Evolutionary conservation across 139 green algal species (phyloP).

Genomic region (Asterochloris sp.): DNA sequence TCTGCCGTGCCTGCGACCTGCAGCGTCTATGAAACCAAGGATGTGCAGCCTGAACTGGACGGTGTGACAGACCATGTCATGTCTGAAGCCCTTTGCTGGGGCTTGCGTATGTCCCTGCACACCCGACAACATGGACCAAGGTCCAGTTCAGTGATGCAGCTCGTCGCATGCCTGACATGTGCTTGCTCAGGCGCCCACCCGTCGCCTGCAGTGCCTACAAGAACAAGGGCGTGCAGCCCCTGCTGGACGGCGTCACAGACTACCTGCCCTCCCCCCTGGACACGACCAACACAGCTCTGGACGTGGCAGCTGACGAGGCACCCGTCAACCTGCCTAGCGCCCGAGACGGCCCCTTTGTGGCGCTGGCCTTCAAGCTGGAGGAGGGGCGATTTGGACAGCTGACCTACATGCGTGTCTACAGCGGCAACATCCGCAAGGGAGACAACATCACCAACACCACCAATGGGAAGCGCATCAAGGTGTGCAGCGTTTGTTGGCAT

Average conservation of each 20-base stretch:
- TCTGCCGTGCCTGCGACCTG: too few species aligned
- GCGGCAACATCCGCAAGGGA: conserved; percentile 77
- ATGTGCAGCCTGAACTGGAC: too few species aligned
- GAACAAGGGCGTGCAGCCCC: conserved; percentile 66
- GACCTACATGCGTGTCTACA: conserved; percentile 97
- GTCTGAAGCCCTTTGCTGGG: too few species aligned
- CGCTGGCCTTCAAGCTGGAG: conserved; percentile 98
- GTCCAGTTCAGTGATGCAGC: too few species aligned
- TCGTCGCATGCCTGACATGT: too few species aligned
- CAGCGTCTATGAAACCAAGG: too few species aligned
- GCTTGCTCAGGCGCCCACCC: too few species aligned
- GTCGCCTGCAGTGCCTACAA: conserved; percentile 44
- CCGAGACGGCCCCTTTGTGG: conserved; percentile 54
- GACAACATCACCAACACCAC: conserved; percentile 76
- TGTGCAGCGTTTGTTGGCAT: neutral
- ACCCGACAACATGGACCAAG: too few species aligned
- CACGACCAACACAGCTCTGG: conserved; percentile 70
- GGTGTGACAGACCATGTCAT: too few species aligned
- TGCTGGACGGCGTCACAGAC: conserved; percentile 86
- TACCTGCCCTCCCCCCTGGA: conserved; percentile 88
- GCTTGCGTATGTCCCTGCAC: too few species aligned
- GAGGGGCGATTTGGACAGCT: conserved; percentile 97
- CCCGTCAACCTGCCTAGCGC: conserved; percentile 4
- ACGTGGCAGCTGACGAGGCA: neutral
- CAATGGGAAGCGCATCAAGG: conserved; percentile 70